Base-by-base conservation (phyloP, 2,329 filamentous ascomycete species). In the Magnaporthiopsis incrustans region DNA sequence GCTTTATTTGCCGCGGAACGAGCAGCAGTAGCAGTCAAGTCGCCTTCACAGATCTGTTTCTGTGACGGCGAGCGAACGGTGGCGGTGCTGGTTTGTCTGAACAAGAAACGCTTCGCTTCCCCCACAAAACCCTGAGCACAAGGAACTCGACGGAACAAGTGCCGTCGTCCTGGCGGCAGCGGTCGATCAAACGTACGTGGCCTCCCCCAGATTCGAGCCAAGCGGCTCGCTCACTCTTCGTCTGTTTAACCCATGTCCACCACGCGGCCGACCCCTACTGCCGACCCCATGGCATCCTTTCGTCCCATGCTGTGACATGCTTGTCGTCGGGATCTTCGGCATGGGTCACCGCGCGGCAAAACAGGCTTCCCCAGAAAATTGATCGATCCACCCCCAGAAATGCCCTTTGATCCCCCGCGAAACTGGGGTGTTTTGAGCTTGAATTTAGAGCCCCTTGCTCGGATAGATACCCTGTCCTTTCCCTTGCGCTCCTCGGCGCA, bases 321-420 rank as follows among this genome's bases (percentile, higher is more conserved):
- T 38, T 60, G 32, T 60, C 30, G 2, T 60, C 15, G 57, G 7
- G 58, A 60, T 60, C 35, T 32, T 14, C 15, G 1, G 15, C 58
- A 27, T 32, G 27, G 58, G 58, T 35, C 32, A 11, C 32, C 26
- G 32, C 58, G 35, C 32, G 30, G 22, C 32, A 60, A 11, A 60
- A 10, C 25, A 32, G 57, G 57, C 44, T 53, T 53, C 44, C 44
- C 44, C 44, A 53, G 44, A 53, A n/a, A 53, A 53, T 25, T 25
- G 22, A 50, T 50, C 44, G 12, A 10, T 12, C 12, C 33, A 35
- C 30, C 58, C 58, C 58, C 25, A 33, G 58, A 35, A 60, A 35
- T n/a, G 58, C 26, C 58, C 58, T 32, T 35, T 22, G 58, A 60
- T 60, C 58, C 58, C 30, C 58, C 58, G n/a, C 30, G n/a, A 7